Conservation (phyloP, 352 stramenopile species). For the Phytophthora pini region DNA sequence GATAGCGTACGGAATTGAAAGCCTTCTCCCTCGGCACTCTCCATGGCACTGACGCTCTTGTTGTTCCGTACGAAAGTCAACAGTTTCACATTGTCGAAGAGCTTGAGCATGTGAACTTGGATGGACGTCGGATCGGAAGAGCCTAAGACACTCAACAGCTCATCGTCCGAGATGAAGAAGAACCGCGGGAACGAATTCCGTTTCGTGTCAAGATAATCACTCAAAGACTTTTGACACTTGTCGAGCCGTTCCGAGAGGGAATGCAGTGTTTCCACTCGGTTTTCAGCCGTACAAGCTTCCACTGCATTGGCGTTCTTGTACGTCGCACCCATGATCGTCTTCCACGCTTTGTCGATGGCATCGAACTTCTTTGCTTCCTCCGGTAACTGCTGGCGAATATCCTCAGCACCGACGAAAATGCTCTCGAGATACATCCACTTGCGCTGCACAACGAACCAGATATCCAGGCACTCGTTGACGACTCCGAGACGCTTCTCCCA, state of each 20-base stretch:
- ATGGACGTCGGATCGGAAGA: slow-evolving; percentile 93
- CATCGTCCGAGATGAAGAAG: slow-evolving; percentile 96
- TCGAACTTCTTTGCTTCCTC: slow-evolving; percentile 96
- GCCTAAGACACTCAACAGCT: slow-evolving; percentile 91
- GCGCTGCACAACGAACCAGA: slow-evolving; percentile 94
- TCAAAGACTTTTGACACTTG: slow-evolving; percentile 91
- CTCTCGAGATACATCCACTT: slow-evolving; percentile 97
- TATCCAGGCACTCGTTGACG: slow-evolving; percentile 92
- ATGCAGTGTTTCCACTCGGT: slow-evolving; percentile 89
- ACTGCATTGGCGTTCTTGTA: slow-evolving; percentile 94
- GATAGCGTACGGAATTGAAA: slow-evolving; percentile 86
- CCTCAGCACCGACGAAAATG: slow-evolving; percentile 94
- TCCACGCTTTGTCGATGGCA: slow-evolving; percentile 93
- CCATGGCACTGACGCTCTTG: slow-evolving; percentile 91
- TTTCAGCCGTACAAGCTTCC: slow-evolving; percentile 90
- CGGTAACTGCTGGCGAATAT: slow-evolving; percentile 93
- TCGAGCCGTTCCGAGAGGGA: slow-evolving; percentile 90
- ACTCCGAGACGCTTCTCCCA: slow-evolving; percentile 93
- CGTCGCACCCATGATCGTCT: slow-evolving; percentile 91
- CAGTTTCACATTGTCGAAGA: slow-evolving; percentile 96
- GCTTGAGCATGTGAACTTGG: slow-evolving; percentile 95
- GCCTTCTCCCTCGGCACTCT: slow-evolving; percentile 90
- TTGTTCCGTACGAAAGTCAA: slow-evolving; percentile 91
- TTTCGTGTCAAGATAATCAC: slow-evolving; percentile 92
- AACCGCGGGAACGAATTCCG: slow-evolving; percentile 93